Evolutionary conservation across 805 yeast species (phyloP).

Genomic region (Kluyveromyces wickerhamii): DNA sequence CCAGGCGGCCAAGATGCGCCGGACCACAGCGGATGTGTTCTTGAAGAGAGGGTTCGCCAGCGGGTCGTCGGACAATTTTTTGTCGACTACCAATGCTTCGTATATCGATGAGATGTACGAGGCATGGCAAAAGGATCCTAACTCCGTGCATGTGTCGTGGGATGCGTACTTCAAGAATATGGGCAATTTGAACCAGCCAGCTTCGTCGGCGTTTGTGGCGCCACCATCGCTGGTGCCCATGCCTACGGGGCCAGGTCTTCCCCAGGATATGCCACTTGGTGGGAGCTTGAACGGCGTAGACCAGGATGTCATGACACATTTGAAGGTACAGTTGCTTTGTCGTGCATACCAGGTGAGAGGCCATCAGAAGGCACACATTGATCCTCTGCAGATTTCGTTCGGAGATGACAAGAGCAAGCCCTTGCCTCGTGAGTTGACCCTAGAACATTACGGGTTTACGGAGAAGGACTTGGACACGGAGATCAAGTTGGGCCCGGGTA

Average conservation of each 20-base stretch:
- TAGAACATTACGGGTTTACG: conserved; percentile 87
- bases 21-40: not conserved
- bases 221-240: conserved; percentile 88
- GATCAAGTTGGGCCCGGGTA: conserved; percentile 95
- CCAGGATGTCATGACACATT: conserved; percentile 71
- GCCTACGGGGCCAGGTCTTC: conserved; percentile 63
- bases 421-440: conserved; percentile 77
- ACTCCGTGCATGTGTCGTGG: conserved; percentile 93
- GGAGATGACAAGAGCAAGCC: conserved; percentile 53
- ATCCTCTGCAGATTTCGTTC: conserved; percentile 87
- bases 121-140: conserved; percentile 88
- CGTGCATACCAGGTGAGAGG: conserved; percentile 99
- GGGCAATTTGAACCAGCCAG: conserved; percentile 59
- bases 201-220: conserved; percentile 72
- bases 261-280: conserved; percentile 47
- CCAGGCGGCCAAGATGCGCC: conserved; percentile 1
- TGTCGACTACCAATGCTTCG: conserved; percentile 76
- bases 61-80: conserved; percentile 52
- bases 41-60: conserved; percentile 12
- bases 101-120: conserved; percentile 97
- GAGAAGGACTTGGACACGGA: conserved; percentile 76
- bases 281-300: conserved; percentile 34
- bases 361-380: conserved; percentile 89
- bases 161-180: conserved; percentile 91
- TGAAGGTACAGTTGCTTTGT: conserved; percentile 91